These are phyloP conservation scores for Kwoniella dendrophila DNA, from an alignment of 768 basidiomycete species.

Conservation along the genomic window DNA sequence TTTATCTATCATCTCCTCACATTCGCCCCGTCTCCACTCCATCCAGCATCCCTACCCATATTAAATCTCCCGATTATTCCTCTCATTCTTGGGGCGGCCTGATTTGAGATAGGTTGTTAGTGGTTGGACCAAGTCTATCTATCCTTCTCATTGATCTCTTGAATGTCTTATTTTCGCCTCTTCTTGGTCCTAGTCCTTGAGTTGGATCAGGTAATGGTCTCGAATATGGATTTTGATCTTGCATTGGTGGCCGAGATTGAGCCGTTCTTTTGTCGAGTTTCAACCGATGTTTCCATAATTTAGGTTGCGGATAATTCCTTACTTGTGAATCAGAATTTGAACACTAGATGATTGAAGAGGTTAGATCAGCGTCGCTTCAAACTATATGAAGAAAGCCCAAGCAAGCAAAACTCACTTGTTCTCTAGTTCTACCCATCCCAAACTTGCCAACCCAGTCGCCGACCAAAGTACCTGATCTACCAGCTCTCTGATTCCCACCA, in stretches of 20 bases:
- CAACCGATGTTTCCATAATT: constrained; percentile 12
- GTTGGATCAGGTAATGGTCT: not conserved
- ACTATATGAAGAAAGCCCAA: too few relatives aligned
- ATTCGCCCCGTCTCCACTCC: too few relatives aligned
- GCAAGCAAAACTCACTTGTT: constrained; percentile 14
- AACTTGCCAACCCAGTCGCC: constrained; percentile 16
- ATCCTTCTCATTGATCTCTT: too few relatives aligned
- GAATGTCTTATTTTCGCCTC: too few relatives aligned
- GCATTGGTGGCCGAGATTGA: not conserved
- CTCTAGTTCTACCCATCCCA: not conserved
- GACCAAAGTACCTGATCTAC: constrained; percentile 8
- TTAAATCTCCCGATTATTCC: not conserved
- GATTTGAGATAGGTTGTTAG: too few relatives aligned
- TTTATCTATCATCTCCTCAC: not conserved
- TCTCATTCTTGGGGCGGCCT: not conserved
- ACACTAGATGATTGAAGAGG: not conserved
- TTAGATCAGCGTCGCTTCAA: not conserved
- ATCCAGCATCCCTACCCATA: too few relatives aligned
- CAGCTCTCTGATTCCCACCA: not conserved
- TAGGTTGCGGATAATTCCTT: constrained; percentile 2
- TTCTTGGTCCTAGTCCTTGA: not conserved
- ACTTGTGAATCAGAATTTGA: constrained; percentile 2
- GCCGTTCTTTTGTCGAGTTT: not conserved
- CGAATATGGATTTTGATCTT: not conserved
- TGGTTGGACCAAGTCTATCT: too few relatives aligned